phyloP scores from a whole-genome alignment of 139 green algal genomes.

The Tetradesmus lagerheimii region DNA sequence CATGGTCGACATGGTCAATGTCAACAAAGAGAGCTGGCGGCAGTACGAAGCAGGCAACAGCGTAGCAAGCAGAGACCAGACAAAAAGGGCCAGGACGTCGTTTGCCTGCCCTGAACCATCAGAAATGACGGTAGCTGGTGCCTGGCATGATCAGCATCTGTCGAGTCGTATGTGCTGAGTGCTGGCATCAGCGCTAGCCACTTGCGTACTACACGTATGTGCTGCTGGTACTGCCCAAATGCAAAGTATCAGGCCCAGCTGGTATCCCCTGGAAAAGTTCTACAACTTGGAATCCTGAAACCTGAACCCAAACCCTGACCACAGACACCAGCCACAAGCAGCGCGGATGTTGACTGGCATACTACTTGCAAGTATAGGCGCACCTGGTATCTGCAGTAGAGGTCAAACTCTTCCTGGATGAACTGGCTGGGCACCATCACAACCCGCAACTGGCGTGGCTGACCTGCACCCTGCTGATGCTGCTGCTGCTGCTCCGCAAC shows the following conservation, averaged over 20 bases:
- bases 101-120: too few species aligned
- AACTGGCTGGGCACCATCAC: conserved; percentile 54
- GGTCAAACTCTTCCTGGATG: conserved; percentile 68
- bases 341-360: not conserved
- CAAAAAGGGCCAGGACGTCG: not conserved
- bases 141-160: not conserved
- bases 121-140: not conserved
- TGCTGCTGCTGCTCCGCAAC: not conserved
- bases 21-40: not conserved
- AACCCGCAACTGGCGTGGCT: not conserved
- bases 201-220: too few species aligned
- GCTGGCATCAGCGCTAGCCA: too few species aligned
- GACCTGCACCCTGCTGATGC: not conserved
- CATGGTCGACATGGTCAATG: too few species aligned
- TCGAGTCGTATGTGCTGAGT: too few species aligned
- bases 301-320: too few species aligned
- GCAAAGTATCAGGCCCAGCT: too few species aligned
- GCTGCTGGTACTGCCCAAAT: too few species aligned
- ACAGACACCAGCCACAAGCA: too few species aligned
- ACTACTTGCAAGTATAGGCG: not conserved
- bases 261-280: too few species aligned
- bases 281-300: too few species aligned
- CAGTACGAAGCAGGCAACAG: not conserved
- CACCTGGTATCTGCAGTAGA: conserved; percentile 73
- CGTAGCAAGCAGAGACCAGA: not conserved